These are phyloP conservation scores for Ophiosphaerella korrae DNA, from an alignment of 2,329 filamentous ascomycete genomes.

Conservation along the genomic window DNA sequence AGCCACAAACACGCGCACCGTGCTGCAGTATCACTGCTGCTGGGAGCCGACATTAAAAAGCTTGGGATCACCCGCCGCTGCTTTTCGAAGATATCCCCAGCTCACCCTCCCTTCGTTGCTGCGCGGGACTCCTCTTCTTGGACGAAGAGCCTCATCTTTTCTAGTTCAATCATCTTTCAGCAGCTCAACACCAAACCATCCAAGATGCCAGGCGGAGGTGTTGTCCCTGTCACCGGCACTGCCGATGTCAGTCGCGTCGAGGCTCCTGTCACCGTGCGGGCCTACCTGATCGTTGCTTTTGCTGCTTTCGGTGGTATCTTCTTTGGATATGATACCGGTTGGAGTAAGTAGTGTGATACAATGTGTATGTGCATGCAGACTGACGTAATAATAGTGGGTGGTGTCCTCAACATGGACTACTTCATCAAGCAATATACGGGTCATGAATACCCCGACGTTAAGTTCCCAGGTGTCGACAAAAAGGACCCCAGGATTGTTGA, in stretches of 20 bases:
- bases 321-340: conserved; percentile 80
- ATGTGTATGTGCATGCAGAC: too few species aligned
- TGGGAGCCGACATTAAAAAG: conserved; percentile 39
- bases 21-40: conserved; percentile 39
- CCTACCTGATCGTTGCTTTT: conserved; percentile 53
- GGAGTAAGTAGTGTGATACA: conserved; percentile 59
- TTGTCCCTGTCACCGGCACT: conserved; percentile 43
- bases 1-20: conserved; percentile 31
- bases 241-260: conserved; percentile 55
- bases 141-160: conserved; percentile 18
- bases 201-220: conserved; percentile 45
- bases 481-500: conserved; percentile 62
- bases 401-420: conserved; percentile 57
- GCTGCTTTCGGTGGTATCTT: conserved; percentile 66
- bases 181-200: conserved; percentile 16
- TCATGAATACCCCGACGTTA: conserved; percentile 41
- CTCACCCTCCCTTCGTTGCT: conserved; percentile 24
- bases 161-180: conserved; percentile 8
- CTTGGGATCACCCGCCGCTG: conserved; percentile 25
- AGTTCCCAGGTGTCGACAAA: background rate
- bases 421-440: conserved; percentile 46
- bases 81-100: conserved; percentile 29
- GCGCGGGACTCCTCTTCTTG: conserved; percentile 28
- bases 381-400: conserved; percentile 29
- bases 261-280: conserved; percentile 55